These are phyloP conservation scores for Saccharomyces hybrid DNA, from an alignment of 1,139 yeast species.

Conservation along the genomic window DNA sequence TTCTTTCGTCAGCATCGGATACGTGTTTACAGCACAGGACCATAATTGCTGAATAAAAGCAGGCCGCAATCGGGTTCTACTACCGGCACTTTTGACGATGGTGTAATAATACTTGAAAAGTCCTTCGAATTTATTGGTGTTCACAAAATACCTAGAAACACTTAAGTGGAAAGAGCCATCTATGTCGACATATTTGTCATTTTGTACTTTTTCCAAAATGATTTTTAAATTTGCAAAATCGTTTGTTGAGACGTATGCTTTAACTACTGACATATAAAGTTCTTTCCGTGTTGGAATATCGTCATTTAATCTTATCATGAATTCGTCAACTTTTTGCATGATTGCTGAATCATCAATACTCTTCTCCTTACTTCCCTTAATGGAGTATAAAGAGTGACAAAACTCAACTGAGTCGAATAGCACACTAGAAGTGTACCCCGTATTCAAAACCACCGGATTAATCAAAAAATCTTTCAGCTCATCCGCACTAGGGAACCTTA, in stretches of 20 bases:
- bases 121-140: constrained; percentile 15
- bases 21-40: constrained; percentile 15
- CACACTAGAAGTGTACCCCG: constrained; percentile 14
- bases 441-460: constrained; percentile 9
- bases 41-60: constrained; percentile 13
- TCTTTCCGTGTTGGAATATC: constrained; percentile 4
- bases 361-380: constrained; percentile 6
- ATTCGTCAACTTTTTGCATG: constrained; percentile 9
- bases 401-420: constrained; percentile 15
- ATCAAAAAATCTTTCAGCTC: constrained; percentile 13
- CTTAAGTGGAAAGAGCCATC: constrained; percentile 10
- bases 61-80: constrained; percentile 8
- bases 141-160: constrained; percentile 19
- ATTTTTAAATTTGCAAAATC: constrained; percentile 14
- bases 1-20: constrained; percentile 18
- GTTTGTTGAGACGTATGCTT: constrained; percentile 12
- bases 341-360: constrained; percentile 13
- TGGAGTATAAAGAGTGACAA: background rate
- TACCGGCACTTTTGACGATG: constrained; percentile 6
- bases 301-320: background rate
- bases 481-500: constrained; percentile 8
- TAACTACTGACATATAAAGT: constrained; percentile 13
- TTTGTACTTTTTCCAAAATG: constrained; percentile 8
- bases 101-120: constrained; percentile 16
- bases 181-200: constrained; percentile 9